Evolutionary conservation across 208 protist genomes (phyloP).

Genomic region (Vickermania ingenoplastis): DNA sequence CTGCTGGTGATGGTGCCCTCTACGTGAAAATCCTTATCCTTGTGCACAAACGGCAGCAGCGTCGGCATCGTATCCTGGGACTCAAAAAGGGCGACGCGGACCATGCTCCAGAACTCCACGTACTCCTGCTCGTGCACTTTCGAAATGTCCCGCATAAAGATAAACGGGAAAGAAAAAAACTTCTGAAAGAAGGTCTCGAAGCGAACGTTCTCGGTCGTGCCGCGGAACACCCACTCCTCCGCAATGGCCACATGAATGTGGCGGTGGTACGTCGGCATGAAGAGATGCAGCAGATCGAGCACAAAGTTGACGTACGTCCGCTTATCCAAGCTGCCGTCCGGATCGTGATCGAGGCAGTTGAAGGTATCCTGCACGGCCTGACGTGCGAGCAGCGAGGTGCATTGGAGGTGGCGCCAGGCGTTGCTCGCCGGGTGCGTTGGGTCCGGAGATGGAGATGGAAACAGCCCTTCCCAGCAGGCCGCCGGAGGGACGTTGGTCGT

Average conservation of each 20-base stretch:
- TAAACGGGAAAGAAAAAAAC: slow-evolving; percentile 73
- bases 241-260: slow-evolving; percentile 56
- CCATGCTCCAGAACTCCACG: slow-evolving; percentile 68
- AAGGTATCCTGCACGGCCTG: slow-evolving; percentile 70
- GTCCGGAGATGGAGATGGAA: slow-evolving; percentile 22
- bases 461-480: slow-evolving; percentile 56
- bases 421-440: slow-evolving; percentile 15
- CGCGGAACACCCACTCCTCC: slow-evolving; percentile 78
- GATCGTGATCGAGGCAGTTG: slow-evolving; percentile 40
- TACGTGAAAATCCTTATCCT: not conserved
- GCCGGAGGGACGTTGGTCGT: slow-evolving; percentile 22
- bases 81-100: slow-evolving; percentile 63
- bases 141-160: slow-evolving; percentile 60
- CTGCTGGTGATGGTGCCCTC: slow-evolving; percentile 1
- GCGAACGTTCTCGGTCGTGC: slow-evolving; percentile 52
- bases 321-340: slow-evolving; percentile 46
- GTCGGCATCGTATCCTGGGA: not conserved
- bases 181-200: slow-evolving; percentile 78
- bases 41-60: not conserved
- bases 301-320: slow-evolving; percentile 62
- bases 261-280: slow-evolving; percentile 57
- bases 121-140: slow-evolving; percentile 41
- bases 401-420: slow-evolving; percentile 43
- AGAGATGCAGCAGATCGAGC: slow-evolving; percentile 63
- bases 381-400: slow-evolving; percentile 19